Evolutionary conservation across 31 red algal species (phyloP), one percentile per base, ranked within the genome.

Genomic region (Bonnemaisonia californica): DNA sequence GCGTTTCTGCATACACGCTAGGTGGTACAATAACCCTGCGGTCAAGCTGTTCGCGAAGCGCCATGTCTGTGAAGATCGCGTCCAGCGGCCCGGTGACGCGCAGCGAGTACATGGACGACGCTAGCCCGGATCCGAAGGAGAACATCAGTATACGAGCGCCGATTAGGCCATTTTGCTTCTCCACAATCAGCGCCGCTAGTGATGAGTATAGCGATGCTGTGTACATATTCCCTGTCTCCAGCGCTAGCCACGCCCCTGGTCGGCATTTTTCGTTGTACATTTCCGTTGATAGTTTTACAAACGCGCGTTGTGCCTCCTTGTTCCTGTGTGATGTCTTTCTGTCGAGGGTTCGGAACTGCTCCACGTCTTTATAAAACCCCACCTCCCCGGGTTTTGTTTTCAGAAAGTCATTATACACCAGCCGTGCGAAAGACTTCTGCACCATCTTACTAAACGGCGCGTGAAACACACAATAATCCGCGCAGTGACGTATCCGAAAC

Each of bases 391-490:
- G 35, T 13, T 31, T 24, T 12, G 45, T 36, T 39, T 39, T 82
- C 35, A 89, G 35, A 66, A 89, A 89, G 56, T 89, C 95, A 76
- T 83, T 84, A 40, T 79, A 94, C 40, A 92, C 48, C 1, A 98
- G 74, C 28, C 92, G 78, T 16, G 95, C 95, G 41, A 98, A 83
- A 40, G 85, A 86, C 35, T 92, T 95, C 41, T 83, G 83, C 36
- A 98, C 95, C 95, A 98, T 86, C 74, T 98, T 98, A 62, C 94
- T 91, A 65, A 98, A 98, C 33, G 95, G 95, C 8, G 95, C 92
- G 33, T 98, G 95, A 47, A 98, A 98, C 3, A 94, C 57, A 55
- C 67, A 69, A 72, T 83, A 98, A 30, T 98, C 92, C 4, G 83
- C 77, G 21, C 40, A 62, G n/a, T 41, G 41, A 21, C 62, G 33